Evolutionary conservation across 805 yeast genomes (phyloP).

Genomic region (Lachancea quebecensis): DNA sequence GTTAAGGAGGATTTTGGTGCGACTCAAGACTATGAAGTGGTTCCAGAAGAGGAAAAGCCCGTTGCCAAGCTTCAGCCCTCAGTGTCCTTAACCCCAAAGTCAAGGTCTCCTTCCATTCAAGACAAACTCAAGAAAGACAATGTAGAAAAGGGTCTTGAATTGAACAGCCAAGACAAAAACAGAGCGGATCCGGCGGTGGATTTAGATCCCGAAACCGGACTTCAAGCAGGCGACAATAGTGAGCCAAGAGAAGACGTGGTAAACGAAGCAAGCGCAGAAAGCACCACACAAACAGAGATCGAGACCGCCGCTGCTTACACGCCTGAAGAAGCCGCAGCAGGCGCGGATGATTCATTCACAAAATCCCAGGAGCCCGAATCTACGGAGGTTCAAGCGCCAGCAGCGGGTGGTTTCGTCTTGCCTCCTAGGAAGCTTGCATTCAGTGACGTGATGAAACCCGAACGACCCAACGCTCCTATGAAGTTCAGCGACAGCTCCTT

Average conservation of each 20-base stretch:
- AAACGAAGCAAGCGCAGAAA: slow-evolving; percentile 7
- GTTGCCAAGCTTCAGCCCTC: not conserved
- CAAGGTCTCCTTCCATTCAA: not conserved
- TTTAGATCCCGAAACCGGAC: not conserved
- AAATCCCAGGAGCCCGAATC: slow-evolving; percentile 1
- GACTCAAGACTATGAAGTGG: not conserved
- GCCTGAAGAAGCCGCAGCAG: not conserved
- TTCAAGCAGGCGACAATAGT: not conserved
- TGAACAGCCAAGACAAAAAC: too few species aligned
- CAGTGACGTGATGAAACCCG: slow-evolving; percentile 32
- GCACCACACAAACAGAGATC: slow-evolving; percentile 2
- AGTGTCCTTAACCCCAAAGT: not conserved
- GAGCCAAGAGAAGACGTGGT: slow-evolving; percentile 5
- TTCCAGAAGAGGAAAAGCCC: not conserved
- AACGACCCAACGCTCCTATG: slow-evolving; percentile 48
- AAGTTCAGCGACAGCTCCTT: slow-evolving; percentile 72
- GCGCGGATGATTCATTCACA: not conserved
- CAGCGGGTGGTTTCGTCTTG: slow-evolving; percentile 5
- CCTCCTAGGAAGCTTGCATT: slow-evolving; percentile 32
- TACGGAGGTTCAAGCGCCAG: not conserved
- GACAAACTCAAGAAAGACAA: too few species aligned
- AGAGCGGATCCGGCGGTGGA: not conserved
- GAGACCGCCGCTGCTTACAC: too few species aligned
- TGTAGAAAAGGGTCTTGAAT: too few species aligned
- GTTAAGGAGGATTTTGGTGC: not conserved